Conservation (phyloP, 2,329 filamentous ascomycete genomes). For the Talaromyces sp. region DNA sequence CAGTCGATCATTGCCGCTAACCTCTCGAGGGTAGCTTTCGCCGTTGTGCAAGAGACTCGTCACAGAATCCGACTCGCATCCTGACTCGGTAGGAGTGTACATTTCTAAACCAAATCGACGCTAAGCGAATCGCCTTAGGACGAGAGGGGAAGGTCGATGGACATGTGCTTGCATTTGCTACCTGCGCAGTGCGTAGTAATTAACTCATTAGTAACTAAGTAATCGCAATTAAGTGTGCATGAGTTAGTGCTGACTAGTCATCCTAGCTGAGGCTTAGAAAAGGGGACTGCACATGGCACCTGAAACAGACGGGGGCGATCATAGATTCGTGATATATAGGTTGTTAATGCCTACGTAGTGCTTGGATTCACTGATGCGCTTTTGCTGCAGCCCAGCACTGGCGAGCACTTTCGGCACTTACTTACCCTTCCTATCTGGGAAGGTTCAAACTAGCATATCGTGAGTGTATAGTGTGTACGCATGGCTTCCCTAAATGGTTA, state of each 20-base stretch:
- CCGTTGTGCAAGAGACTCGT: neutral
- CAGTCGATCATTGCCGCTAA: neutral
- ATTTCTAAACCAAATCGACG: neutral
- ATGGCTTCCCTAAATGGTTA: neutral
- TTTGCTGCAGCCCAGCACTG: neutral
- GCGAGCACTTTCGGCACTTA: neutral
- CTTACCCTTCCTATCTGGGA: neutral
- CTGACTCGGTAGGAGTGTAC: no score
- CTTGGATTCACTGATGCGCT: neutral
- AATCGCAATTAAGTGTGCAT: no score
- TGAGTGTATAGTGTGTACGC: neutral
- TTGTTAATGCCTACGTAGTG: neutral
- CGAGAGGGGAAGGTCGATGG: neutral
- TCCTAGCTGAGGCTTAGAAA: conserved; percentile 1
- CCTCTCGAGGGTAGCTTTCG: neutral
- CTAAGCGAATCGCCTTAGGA: neutral
- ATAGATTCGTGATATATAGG: neutral
- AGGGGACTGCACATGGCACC: neutral
- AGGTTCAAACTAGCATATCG: neutral
- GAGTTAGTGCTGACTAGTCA: neutral
- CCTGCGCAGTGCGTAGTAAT: neutral
- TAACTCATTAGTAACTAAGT: neutral
- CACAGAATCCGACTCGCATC: neutral
- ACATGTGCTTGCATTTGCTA: neutral
- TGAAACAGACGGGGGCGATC: conserved; percentile 2